These are phyloP conservation scores for Mucor circinelloides DNA, from an alignment of 371 early-diverging fungal genomes.

Conservation along the genomic window DNA sequence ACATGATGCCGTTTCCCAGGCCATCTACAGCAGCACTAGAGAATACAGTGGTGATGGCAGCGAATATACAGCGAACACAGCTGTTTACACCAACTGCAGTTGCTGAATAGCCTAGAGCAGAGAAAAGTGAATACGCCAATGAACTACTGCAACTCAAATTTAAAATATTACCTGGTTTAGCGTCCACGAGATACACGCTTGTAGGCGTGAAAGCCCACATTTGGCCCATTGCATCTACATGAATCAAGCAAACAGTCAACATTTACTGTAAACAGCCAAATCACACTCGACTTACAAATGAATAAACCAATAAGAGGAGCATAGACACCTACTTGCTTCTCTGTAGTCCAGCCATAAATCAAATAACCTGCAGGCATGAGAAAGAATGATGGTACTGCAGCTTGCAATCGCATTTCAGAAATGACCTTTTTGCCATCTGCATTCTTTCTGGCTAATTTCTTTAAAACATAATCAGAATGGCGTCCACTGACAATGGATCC, in stretches of 20 bases:
- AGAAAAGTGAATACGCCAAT: background rate
- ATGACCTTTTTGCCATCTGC: conserved; percentile 2
- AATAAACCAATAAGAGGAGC: conserved; percentile 54
- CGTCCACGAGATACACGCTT: conserved; percentile 58
- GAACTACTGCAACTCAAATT: background rate
- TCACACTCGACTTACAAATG: conserved; percentile 38
- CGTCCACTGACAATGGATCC: conserved; percentile 55
- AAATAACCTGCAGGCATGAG: conserved; percentile 57
- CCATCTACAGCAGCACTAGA: conserved; percentile 25
- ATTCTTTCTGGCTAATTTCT: conserved; percentile 19
- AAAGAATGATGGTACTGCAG: conserved; percentile 48
- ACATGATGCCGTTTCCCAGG: conserved; percentile 31
- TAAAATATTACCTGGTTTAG: conserved; percentile 41
- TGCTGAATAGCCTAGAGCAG: conserved; percentile 35
- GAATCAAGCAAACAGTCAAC: background rate
- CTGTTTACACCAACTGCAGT: conserved; percentile 58
- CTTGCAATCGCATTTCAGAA: conserved; percentile 51
- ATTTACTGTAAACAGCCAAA: background rate
- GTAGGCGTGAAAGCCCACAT: conserved; percentile 52
- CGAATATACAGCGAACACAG: conserved; percentile 45
- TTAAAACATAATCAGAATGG: conserved; percentile 52
- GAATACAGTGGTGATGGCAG: conserved; percentile 39
- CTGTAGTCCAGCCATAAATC: conserved; percentile 57
- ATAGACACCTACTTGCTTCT: conserved; percentile 38
- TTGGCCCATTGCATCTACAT: conserved; percentile 34